Evolutionary conservation across 306 rosid genomes (phyloP), one percentile per base, ranked within the genome.

Genomic region (Dicorynia guianensis): DNA sequence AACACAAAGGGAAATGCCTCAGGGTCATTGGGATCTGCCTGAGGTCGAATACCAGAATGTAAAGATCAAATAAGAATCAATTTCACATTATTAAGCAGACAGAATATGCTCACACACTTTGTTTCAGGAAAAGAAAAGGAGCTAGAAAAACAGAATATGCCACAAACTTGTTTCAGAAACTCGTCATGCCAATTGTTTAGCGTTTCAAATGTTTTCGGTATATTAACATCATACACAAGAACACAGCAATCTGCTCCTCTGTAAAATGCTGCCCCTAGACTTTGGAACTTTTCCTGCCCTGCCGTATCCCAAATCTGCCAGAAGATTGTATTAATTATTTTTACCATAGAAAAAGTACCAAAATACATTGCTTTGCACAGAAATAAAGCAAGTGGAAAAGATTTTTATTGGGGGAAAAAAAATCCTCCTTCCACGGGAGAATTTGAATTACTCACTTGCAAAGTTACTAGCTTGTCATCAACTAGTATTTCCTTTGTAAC

Each of bases 401-500:
- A 4, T 25, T 25, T 25, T 25, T 25, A 1, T 25, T 1, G 30
- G 30, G 30, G 19, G n/a, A 44, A 17, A 18, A 33, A 13, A 34
- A 42, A 3, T 1, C n/a, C n/a, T 18, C 33, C 8, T 33, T 7
- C 3, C 12, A 17, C 30, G 30, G 13, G 13, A 63, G 36, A 71
- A 3, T n/a, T 34, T 34, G 52, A 78, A 63, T 50, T 19, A 61
- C 81, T 85, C 67, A 92, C 98, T 73, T 94, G 98, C 83, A 94
- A 84, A 17, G 97, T 94, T 52, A 94, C 93, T 19, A 84, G 74
- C 67, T 90, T 87, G 74, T 85, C 92, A 62, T 92, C 97, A 80
- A 92, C 75, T 40, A 78, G 93, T 34, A 92, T 58, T 77, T 94
- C 98, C 85, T 90, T 94, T n/a, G 97, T 94, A 60, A 94, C 88